Base-by-base conservation (phyloP, 1,284 basidiomycete genomes). In the Trametes sp. region DNA sequence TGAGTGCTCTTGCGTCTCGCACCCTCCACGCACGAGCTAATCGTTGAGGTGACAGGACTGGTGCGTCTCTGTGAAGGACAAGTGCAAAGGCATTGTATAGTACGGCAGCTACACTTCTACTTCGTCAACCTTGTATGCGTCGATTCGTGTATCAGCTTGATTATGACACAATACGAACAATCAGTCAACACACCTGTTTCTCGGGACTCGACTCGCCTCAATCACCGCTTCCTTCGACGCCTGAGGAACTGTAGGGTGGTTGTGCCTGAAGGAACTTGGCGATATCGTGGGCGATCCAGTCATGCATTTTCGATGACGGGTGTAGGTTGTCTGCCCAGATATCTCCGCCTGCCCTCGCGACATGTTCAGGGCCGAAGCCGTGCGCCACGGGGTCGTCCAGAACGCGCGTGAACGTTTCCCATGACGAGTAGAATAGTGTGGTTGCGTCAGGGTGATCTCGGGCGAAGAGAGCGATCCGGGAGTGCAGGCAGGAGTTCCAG, bases 311-410 rank as follows among this genome's bases (percentile, higher is more conserved):
- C 5, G 69, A 69, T 1, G 73, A 72, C 0, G 74, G 74, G 54
- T 75, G 75, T 23, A 76, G 41, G 29, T 70, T 60, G 57, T 87
- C 86, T n/a, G 77, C 67, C 86, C 86, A 88, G 14, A 88, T 78
- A 0, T 70, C 69, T n/a, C 82, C 80, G 0, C 57, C 65, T 9
- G 54, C 72, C 72, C 42, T 64, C 19, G 66, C 70, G 71, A 26
- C 73, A 50, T 53, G 73, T 49, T 69, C 83, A 76, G 64, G 64
- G 2, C 69, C 50, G 61, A 87, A 83, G 0, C 81, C 82, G 62
- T 81, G 77, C 0, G 70, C 68, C 4, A 63, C 68, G 1, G 83
- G 83, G 52, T 83, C 69, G 62, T 84, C 79, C 41, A 87, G 72
- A 3, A 87, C 70, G 16, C 73, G 74, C n/a, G 73, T 77, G 70